Evolutionary conservation across 768 basidiomycete species (phyloP).

Genomic region (Pleurotus citrinopileatus): DNA sequence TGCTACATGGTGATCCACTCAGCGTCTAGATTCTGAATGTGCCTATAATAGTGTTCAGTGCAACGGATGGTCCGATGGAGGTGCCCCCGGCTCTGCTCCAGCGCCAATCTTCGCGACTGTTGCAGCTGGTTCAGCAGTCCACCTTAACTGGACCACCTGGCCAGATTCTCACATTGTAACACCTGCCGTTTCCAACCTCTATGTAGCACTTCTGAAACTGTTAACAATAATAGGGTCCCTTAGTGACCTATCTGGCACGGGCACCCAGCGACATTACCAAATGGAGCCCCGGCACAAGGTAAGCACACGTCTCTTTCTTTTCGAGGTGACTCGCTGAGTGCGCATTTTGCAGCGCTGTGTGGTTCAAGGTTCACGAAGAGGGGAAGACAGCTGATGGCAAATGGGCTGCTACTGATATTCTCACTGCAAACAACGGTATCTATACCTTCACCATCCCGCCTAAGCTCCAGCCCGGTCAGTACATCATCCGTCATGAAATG

Average conservation of each 20-base stretch:
- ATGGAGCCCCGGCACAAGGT: conserved; percentile 41
- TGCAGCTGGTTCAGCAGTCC: conserved; percentile 35
- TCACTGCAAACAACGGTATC: conserved; percentile 35
- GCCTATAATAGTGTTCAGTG: conserved; percentile 1
- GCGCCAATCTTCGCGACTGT: conserved; percentile 38
- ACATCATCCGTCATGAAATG: conserved; percentile 49
- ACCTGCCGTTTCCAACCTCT: neutral
- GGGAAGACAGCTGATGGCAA: conserved; percentile 43
- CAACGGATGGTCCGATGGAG: conserved; percentile 7
- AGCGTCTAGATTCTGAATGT: neutral
- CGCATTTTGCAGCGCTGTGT: conserved; percentile 32
- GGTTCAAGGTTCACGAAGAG: conserved; percentile 48
- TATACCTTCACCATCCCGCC: conserved; percentile 47
- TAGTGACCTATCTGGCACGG: conserved; percentile 45
- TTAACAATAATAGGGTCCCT: too few species aligned
- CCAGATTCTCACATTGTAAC: conserved; percentile 30
- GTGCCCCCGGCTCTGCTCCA: conserved; percentile 29
- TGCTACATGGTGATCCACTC: neutral
- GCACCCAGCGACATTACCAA: conserved; percentile 41
- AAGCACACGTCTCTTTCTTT: conserved; percentile 7
- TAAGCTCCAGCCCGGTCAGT: conserved; percentile 43
- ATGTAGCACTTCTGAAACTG: too few species aligned
- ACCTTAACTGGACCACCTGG: conserved; percentile 41
- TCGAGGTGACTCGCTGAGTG: neutral
- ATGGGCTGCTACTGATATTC: conserved; percentile 42